These are phyloP conservation scores for Heritiera littoralis DNA, from an alignment of 345 rosid genomes.

Conservation along the genomic window DNA sequence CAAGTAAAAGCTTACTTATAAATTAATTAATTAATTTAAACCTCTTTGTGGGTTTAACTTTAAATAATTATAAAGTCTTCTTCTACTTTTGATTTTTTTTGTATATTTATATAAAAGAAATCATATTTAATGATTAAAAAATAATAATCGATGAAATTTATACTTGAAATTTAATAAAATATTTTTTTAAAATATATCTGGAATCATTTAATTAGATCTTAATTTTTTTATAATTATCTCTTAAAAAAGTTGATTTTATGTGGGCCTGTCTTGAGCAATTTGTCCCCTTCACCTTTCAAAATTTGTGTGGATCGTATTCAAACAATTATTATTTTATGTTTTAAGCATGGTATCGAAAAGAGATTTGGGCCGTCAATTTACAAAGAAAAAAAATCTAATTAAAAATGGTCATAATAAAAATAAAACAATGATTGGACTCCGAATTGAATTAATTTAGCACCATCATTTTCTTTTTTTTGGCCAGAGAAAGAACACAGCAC, in stretches of 20 bases:
- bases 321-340: not conserved
- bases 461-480: not conserved
- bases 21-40: not conserved
- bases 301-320: not conserved
- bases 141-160: too few species aligned
- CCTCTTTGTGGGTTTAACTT: not conserved
- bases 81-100: too few species aligned
- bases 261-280: not conserved
- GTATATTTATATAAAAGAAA: too few species aligned
- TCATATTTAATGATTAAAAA: too few species aligned
- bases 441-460: not conserved
- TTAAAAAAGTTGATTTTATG: constrained; percentile 1
- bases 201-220: too few species aligned
- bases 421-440: not conserved
- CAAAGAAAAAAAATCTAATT: not conserved
- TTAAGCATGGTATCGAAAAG: too few species aligned
- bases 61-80: too few species aligned
- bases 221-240: not conserved
- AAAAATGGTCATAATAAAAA: not conserved
- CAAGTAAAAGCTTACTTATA: not conserved
- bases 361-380: too few species aligned
- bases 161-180: too few species aligned
- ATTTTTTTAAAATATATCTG: too few species aligned
- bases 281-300: not conserved
- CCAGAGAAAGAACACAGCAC: too few species aligned